Percentiles rank a stretch among this genome's conserved stretches.
These are phyloP conservation scores for Calamus simplicifolius DNA, from an alignment of 176 grass and related monocot species.

Conservation along the genomic window DNA sequence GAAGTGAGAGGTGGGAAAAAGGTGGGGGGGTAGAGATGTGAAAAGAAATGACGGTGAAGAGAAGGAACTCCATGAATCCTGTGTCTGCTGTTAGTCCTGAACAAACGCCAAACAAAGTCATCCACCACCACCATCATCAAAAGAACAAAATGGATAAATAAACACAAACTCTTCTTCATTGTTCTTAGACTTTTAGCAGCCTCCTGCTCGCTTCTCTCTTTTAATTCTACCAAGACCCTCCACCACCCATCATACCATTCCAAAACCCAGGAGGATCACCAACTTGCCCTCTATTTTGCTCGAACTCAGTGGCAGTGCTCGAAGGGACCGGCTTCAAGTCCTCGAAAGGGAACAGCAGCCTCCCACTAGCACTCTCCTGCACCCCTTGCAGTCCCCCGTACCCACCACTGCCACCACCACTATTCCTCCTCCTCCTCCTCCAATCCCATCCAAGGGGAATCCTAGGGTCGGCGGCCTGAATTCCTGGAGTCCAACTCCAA, in stretches of 20 bases:
- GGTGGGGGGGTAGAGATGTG: neutral
- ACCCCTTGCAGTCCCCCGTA: neutral
- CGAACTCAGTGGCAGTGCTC: neutral
- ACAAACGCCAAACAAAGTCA: neutral
- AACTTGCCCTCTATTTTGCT: slow-evolving; percentile 1
- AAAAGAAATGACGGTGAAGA: neutral
- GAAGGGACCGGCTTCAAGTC: slow-evolving; percentile 3
- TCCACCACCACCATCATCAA: neutral
- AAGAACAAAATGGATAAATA: neutral
- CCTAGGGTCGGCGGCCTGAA: slow-evolving; percentile 1
- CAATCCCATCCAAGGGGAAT: slow-evolving; percentile 2
- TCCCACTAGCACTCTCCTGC: neutral
- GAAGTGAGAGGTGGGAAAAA: too few relatives aligned
- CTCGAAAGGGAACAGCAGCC: slow-evolving; percentile 8
- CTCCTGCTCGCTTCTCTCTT: neutral
- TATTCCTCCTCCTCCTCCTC: neutral
- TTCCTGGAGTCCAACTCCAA: slow-evolving; percentile 6
- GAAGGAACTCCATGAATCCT: neutral
- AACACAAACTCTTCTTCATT: too few relatives aligned
- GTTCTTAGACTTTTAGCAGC: too few relatives aligned
- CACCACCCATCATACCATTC: slow-evolving; percentile 5
- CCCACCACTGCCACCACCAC: neutral
- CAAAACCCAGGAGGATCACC: slow-evolving; percentile 12
- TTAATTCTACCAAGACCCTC: slow-evolving; percentile 13
- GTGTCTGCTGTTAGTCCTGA: neutral